Base-by-base conservation (phyloP, 2,329 filamentous ascomycete genomes). In the Pseudopithomyces maydicus region DNA sequence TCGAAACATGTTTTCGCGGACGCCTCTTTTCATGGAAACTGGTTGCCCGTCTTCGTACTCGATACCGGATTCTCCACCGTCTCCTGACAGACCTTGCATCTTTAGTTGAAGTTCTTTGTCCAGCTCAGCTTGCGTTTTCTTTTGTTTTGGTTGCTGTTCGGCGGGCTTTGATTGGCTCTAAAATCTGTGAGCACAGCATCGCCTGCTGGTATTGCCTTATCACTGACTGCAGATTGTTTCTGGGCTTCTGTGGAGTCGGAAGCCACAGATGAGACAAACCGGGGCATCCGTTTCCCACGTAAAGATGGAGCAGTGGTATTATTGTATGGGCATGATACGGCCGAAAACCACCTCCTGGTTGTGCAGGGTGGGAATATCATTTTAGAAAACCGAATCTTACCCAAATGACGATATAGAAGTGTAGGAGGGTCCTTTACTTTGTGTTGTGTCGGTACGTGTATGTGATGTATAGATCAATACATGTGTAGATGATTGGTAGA, bases 1-100 rank as follows among this genome's bases (percentile, higher is more conserved):
- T 15, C 89, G 80, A 71, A 92, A 92, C 89, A 92, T 92, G 65
- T 92, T 92, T 51, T 88, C 85, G 71, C 83, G 87, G 11, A 93
- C 90, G 35, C 87, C 83, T 48, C 89, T 80, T 76, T 91, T 92
- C 83, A 93, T 88, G 0, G 87, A 81, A 6, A 86, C 86, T 0
- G 90, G 85, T 71, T 88, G 83, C 0, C 90, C 90, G 64, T 91
- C 83, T 72, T 93, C 90, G 58, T 90, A 88, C 73, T 92, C 90
- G 4, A 93, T 78, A 0, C 90, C 90, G 2, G 88, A 81, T 23
- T 83, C 84, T 8, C 90, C 90, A 3, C 90, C 90, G 41, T 88
- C 89, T 0, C 90, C 90, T 0, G 88, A 82, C 29, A 88, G 78
- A 11, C 82, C 85, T 63, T 90, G 87, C 66, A 93, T 81, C 58